Evolutionary conservation across 805 yeast species (phyloP).

Genomic region (Scheffersomyces spartinae): DNA sequence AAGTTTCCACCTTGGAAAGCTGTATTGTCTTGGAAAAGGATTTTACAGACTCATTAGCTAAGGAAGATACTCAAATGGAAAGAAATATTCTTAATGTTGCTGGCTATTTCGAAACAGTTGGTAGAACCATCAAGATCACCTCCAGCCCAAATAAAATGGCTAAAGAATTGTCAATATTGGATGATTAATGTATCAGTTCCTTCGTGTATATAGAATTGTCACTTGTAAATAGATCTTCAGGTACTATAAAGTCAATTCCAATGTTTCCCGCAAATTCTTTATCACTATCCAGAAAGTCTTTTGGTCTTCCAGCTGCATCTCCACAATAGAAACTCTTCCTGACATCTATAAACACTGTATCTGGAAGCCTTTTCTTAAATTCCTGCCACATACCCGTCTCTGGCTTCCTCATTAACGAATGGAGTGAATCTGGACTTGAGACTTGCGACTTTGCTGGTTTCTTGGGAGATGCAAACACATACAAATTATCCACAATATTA

Average conservation of each 20-base stretch:
- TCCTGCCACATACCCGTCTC: slow-evolving; percentile 63
- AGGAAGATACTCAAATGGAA: slow-evolving; percentile 9
- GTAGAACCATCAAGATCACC: slow-evolving; percentile 25
- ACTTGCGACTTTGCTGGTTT: slow-evolving; percentile 22
- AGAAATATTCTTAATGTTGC: slow-evolving; percentile 35
- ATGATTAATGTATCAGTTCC: no score
- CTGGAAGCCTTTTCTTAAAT: slow-evolving; percentile 28
- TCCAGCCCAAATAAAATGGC: no score
- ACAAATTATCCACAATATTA: slow-evolving; percentile 11
- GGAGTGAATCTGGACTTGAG: slow-evolving; percentile 1
- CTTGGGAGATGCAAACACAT: slow-evolving; percentile 58
- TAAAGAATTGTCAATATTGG: no score
- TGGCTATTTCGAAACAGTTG: slow-evolving; percentile 58
- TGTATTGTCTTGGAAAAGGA: slow-evolving; percentile 26
- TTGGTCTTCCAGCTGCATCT: slow-evolving; percentile 84
- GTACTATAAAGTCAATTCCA: slow-evolving; percentile 47
- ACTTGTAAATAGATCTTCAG: slow-evolving; percentile 58
- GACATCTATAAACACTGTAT: slow-evolving; percentile 3
- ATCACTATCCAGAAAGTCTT: slow-evolving; percentile 79
- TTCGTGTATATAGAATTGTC: no score
- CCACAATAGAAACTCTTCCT: slow-evolving; percentile 65
- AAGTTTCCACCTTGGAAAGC: slow-evolving; percentile 38
- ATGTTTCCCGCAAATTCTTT: slow-evolving; percentile 49
- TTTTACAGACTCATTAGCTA: slow-evolving; percentile 10
- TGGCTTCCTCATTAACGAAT: slow-evolving; percentile 54